A percentile compares a stretch with the other conserved stretches of the same genome.
phyloP scores from a whole-genome alignment of 129 eudicot genomes.

The Sambucus nigra region DNA sequence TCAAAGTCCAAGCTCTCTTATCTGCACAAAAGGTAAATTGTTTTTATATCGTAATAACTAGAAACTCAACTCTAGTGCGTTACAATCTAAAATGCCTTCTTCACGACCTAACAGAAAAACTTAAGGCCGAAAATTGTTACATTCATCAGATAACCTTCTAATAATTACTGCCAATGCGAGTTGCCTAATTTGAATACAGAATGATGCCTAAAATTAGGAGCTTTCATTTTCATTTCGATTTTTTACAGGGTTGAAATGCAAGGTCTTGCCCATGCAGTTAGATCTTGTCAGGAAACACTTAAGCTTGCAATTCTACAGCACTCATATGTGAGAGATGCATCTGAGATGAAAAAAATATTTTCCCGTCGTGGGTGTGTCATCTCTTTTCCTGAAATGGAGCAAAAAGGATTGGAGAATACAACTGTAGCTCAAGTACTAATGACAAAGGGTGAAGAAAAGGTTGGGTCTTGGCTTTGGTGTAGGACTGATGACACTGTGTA shows the following conservation, averaged over 20 bases:
- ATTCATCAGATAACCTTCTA: no score
- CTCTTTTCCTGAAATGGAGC: slow-evolving; percentile 22
- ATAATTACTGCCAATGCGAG: no score
- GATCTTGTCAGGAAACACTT: slow-evolving; percentile 37
- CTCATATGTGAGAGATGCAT: slow-evolving; percentile 1
- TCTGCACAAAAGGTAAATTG: background rate
- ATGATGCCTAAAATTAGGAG: background rate
- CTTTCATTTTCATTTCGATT: slow-evolving; percentile 1
- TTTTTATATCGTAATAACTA: no score
- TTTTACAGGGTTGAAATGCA: slow-evolving; percentile 40
- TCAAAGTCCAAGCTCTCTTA: slow-evolving; percentile 6
- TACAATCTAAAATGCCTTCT: no score
- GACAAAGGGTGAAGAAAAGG: slow-evolving; percentile 58
- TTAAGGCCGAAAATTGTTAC: no score
- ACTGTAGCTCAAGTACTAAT: slow-evolving; percentile 59
- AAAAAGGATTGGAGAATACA: slow-evolving; percentile 66
- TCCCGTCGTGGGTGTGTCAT: slow-evolving; percentile 14
- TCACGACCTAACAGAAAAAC: no score
- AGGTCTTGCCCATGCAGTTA: slow-evolving; percentile 38
- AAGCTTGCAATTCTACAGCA: slow-evolving; percentile 26
- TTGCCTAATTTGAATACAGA: no score
- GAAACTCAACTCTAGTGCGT: no score
- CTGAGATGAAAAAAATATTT: slow-evolving; percentile 10
- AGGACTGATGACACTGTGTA: slow-evolving; percentile 63
- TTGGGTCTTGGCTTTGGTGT: slow-evolving; percentile 83